phyloP scores from a whole-genome alignment of 2,329 filamentous ascomycete species.

The Xylariaceae sp. region DNA sequence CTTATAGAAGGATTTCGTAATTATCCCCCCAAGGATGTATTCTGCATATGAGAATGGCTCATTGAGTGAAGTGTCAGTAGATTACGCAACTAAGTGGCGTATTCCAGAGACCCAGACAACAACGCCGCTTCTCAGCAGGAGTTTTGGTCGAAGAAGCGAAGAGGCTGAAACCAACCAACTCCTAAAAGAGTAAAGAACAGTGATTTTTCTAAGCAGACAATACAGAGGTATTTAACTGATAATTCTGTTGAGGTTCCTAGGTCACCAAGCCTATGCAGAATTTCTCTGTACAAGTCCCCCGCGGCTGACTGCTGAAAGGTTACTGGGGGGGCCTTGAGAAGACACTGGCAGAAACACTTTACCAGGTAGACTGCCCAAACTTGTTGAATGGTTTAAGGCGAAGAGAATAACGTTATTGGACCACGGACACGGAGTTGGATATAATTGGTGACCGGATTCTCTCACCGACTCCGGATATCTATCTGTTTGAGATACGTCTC shows the following conservation, averaged over 20 bases:
- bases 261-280: not conserved
- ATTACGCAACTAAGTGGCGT: not conserved
- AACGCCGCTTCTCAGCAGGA: not conserved
- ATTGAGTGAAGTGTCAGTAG: not conserved
- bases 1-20: not conserved
- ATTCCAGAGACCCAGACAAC: not conserved
- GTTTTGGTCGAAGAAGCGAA: not conserved
- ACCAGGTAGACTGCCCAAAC: not conserved
- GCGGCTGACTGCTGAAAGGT: not conserved
- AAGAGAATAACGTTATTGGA: conserved; percentile 1
- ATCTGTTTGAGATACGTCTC: conserved; percentile 21
- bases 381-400: not conserved
- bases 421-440: conserved; percentile 9
- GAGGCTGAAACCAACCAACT: not conserved
- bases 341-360: not conserved
- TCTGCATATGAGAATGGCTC: not conserved
- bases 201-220: not conserved
- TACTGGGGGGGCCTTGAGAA: not conserved
- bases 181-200: not conserved
- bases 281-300: not conserved
- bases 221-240: not conserved
- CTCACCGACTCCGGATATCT: conserved; percentile 11
- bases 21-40: not conserved
- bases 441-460: conserved; percentile 9
- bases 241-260: not conserved